phyloP scores from a whole-genome alignment of 164 flowering plant species.

The Piper longum region DNA sequence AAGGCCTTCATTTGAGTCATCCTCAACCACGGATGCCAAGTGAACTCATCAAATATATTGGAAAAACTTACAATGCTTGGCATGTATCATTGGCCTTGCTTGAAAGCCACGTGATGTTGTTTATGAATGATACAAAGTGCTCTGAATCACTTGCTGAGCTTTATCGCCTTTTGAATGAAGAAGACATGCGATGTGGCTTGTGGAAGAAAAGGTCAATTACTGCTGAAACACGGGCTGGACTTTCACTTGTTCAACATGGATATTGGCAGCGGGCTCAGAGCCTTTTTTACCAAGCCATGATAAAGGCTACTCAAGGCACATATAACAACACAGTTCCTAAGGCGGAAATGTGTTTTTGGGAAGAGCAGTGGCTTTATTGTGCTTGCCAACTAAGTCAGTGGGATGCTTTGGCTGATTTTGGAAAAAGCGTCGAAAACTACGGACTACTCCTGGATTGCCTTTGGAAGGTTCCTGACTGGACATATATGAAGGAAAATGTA shows the following conservation, averaged over 20 bases:
- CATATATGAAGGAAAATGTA: slow-evolving; percentile 73
- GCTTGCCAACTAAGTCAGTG: slow-evolving; percentile 88
- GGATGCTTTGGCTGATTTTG: slow-evolving; percentile 86
- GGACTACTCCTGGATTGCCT: slow-evolving; percentile 76
- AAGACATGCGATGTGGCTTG: slow-evolving; percentile 97
- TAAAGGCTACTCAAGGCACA: slow-evolving; percentile 98
- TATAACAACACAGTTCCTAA: slow-evolving; percentile 92
- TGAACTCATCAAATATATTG: slow-evolving; percentile 93
- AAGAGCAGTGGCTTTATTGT: slow-evolving; percentile 94
- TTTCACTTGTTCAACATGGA: slow-evolving; percentile 96
- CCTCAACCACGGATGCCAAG: slow-evolving; percentile 99
- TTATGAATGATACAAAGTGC: slow-evolving; percentile 82
- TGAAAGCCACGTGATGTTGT: slow-evolving; percentile 94
- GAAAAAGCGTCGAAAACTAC: slow-evolving; percentile 66
- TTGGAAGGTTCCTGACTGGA: slow-evolving; percentile 89
- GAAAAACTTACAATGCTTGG: slow-evolving; percentile 99
- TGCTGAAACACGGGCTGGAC: slow-evolving; percentile 92
- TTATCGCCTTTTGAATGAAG: slow-evolving; percentile 91
- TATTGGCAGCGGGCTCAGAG: slow-evolving; percentile 95
- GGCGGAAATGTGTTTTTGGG: slow-evolving; percentile 99
- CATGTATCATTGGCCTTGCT: slow-evolving; percentile 76
- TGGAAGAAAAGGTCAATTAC: slow-evolving; percentile 88
- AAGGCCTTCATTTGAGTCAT: slow-evolving; percentile 97
- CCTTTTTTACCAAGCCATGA: slow-evolving; percentile 93
- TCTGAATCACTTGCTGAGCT: slow-evolving; percentile 95